A percentile compares a stretch with the other conserved stretches of the same genome.
Conservation (phyloP, 805 yeast genomes). For the Phaffomyces thermotolerans region DNA sequence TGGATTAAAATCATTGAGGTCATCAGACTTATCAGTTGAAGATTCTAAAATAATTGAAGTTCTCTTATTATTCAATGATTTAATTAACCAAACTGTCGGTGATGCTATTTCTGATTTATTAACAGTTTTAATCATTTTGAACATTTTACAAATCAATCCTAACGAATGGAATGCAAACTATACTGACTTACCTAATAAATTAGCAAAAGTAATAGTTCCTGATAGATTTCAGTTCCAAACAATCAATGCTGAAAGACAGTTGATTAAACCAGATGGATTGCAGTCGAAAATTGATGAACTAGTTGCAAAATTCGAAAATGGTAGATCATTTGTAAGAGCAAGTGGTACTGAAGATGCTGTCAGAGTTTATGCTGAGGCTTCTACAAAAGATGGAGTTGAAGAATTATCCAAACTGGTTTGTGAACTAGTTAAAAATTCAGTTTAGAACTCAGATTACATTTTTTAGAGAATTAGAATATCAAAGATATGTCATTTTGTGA, state of each 20-base stretch:
- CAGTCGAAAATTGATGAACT: conserved; percentile 64
- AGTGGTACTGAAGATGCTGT: conserved; percentile 98
- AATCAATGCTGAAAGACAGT: conserved; percentile 82
- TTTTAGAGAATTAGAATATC: too few relatives aligned
- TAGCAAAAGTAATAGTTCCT: conserved; percentile 74
- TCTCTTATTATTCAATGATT: conserved; percentile 51
- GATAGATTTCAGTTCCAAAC: conserved; percentile 78
- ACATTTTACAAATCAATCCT: conserved; percentile 52
- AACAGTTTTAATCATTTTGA: conserved; percentile 60
- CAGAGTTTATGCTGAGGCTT: conserved; percentile 89
- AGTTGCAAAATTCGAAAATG: conserved; percentile 49
- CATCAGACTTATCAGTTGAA: conserved; percentile 32
- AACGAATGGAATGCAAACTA: conserved; percentile 70
- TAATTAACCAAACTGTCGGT: conserved; percentile 97
- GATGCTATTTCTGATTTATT: conserved; percentile 93
- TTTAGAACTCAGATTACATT: background rate
- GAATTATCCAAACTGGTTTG: conserved; percentile 36
- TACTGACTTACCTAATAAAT: conserved; percentile 77
- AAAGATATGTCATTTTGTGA: too few relatives aligned
- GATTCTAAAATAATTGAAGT: conserved; percentile 45
- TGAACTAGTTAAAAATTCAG: conserved; percentile 26
- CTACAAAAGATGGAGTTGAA: conserved; percentile 39
- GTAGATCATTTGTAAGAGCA: conserved; percentile 91
- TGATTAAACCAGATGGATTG: conserved; percentile 69
- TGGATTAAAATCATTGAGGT: conserved; percentile 26